These are phyloP conservation scores for Pseudogymnoascus sp. DNA, from an alignment of 2,329 filamentous ascomycete species.

Conservation along the genomic window DNA sequence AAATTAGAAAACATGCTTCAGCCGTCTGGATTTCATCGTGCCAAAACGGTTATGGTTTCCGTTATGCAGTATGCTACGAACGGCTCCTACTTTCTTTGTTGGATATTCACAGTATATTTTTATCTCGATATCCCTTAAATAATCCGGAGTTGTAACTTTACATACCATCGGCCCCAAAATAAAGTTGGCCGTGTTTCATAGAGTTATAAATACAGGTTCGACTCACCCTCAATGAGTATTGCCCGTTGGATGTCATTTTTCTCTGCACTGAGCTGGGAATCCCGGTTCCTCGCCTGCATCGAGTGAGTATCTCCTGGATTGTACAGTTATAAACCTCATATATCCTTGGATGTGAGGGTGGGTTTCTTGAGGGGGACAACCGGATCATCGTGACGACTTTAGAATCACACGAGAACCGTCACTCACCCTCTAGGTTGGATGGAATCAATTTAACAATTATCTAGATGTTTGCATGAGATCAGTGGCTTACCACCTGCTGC, in stretches of 20 bases:
- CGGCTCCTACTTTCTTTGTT: background rate
- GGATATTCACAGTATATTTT: background rate
- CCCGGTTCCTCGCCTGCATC: too few relatives aligned
- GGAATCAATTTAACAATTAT: too few relatives aligned
- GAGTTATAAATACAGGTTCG: background rate
- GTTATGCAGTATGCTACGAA: background rate
- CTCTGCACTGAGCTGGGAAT: background rate
- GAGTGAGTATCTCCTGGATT: background rate
- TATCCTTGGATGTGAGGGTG: background rate
- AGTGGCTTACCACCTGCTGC: too few relatives aligned
- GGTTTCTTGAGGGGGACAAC: background rate
- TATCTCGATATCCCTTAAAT: too few relatives aligned
- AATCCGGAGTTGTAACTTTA: too few relatives aligned
- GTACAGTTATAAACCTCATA: background rate
- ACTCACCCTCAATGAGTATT: background rate
- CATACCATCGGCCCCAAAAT: too few relatives aligned
- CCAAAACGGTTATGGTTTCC: background rate
- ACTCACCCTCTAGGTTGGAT: too few relatives aligned
- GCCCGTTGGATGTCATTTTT: too few relatives aligned
- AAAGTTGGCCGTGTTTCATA: too few relatives aligned
- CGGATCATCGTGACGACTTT: too few relatives aligned
- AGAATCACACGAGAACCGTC: too few relatives aligned
- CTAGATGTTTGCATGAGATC: too few relatives aligned
- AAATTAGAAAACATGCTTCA: background rate
- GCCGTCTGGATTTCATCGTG: background rate